Evolutionary conservation across 1,284 basidiomycete species (phyloP), one percentile per base, ranked within the genome.

Genomic region (Trichosporon sp.): DNA sequence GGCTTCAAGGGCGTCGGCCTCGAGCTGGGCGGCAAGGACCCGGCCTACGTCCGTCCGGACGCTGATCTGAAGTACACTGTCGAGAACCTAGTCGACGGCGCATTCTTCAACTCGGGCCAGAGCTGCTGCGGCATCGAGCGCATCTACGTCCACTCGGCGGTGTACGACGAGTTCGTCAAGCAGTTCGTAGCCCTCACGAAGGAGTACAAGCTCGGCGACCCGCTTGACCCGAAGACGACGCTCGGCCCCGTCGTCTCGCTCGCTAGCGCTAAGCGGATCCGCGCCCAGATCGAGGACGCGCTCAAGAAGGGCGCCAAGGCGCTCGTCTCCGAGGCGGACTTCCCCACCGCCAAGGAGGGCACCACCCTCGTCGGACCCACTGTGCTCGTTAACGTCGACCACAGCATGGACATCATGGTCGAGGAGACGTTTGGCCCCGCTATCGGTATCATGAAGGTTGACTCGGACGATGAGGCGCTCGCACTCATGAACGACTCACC

Each of bases 21-120:
- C 54, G 84, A 98, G 88, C 86, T 98, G 16, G 95, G 95, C 4
- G 95, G 95, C 1, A 97, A 97, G 80, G 94, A 97, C 74, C 92
- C 95, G 7, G 95, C 95, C 0, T 98, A 96, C 73, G 93, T 97
- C 7, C 84, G 92, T 31, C 80, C 85, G 0, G 94, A 97, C 74
- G 93, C 89, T 1, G 87, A 97, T 79, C 74, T 95, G 4, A 85
- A 86, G 33, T 96, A 90, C 76, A 89, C 92, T 0, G 89, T 88
- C 2, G 85, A 86, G 25, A 89, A 97, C 75, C 85, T 97, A 10
- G 93, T 95, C 2, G 95, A 98, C 80, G 95, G 93, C 85, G 66
- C 68, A 80, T 64, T 95, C 82, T 98, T 93, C 84, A 97, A 97
- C 80, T 93, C 93, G 14, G 95, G 94, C 0, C 94, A 97, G 83